Evolutionary conservation across 106 monocot genomes (phyloP).

Genomic region (Alisma plantagoaquatica): DNA sequence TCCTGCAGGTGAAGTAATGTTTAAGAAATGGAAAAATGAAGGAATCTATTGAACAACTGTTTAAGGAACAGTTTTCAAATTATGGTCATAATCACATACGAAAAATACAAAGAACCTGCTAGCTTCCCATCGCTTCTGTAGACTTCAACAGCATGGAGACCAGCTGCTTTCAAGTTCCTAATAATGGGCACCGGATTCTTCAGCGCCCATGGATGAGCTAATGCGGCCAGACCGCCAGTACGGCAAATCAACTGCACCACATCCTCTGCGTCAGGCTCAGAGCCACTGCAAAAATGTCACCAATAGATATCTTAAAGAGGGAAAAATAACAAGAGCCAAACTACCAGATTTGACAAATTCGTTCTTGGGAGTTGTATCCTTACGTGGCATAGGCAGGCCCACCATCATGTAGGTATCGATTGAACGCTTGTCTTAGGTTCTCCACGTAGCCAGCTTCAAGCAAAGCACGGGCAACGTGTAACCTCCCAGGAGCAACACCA

Average conservation of each 20-base stretch:
- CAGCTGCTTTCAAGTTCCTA: slow-evolving; percentile 51
- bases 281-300: slow-evolving; percentile 60
- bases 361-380: no score
- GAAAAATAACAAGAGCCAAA: no score
- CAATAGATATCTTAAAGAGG: no score
- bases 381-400: slow-evolving; percentile 95
- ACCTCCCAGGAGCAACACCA: slow-evolving; percentile 91
- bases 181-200: slow-evolving; percentile 68
- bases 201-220: slow-evolving; percentile 93
- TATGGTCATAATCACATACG: background rate
- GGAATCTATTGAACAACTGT: background rate
- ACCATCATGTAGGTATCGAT: slow-evolving; percentile 73
- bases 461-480: slow-evolving; percentile 93
- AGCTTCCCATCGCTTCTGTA: slow-evolving; percentile 85
- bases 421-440: slow-evolving; percentile 75
- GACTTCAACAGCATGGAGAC: slow-evolving; percentile 86
- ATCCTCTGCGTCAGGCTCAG: slow-evolving; percentile 61
- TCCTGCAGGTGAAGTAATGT: slow-evolving; percentile 22
- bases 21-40: background rate
- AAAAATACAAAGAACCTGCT: slow-evolving; percentile 32
- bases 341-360: no score
- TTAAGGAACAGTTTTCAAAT: background rate
- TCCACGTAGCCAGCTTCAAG: slow-evolving; percentile 86
- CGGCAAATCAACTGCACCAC: slow-evolving; percentile 62
- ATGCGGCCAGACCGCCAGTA: slow-evolving; percentile 70